Percentiles rank a stretch among this genome's conserved stretches.
These are phyloP conservation scores for Amanita muscaria DNA, from an alignment of 768 basidiomycete species.

Conservation along the genomic window DNA sequence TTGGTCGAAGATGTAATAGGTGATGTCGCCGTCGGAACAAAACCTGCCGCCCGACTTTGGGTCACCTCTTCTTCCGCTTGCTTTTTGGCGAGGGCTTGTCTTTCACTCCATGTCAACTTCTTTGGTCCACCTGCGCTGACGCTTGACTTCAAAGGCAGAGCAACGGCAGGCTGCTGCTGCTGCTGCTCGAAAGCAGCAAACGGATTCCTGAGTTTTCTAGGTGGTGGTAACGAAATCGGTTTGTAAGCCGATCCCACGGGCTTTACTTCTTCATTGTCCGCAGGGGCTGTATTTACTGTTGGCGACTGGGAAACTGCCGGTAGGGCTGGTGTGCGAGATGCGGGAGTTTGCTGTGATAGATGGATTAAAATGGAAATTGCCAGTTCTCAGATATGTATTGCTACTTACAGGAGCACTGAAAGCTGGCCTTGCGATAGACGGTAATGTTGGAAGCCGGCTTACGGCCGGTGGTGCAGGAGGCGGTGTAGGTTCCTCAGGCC, in stretches of 20 bases:
- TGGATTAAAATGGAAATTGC: not conserved
- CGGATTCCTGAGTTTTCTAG: slow-evolving; percentile 83
- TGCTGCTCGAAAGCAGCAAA: slow-evolving; percentile 52
- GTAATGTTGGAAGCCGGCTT: slow-evolving; percentile 39
- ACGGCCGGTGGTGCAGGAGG: slow-evolving; percentile 36
- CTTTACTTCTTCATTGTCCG: slow-evolving; percentile 70
- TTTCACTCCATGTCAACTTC: slow-evolving; percentile 90
- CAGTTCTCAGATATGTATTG: not conserved
- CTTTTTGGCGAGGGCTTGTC: slow-evolving; percentile 87
- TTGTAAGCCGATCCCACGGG: slow-evolving; percentile 88
- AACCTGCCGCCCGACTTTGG: slow-evolving; percentile 49
- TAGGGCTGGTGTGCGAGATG: not conserved
- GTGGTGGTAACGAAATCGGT: slow-evolving; percentile 76
- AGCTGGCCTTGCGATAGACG: slow-evolving; percentile 33
- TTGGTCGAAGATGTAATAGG: slow-evolving; percentile 25
- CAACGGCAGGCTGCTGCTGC: slow-evolving; percentile 31
- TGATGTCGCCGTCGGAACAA: slow-evolving; percentile 28
- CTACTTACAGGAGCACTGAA: slow-evolving; percentile 22
- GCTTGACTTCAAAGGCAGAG: slow-evolving; percentile 16
- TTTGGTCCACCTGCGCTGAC: slow-evolving; percentile 36
- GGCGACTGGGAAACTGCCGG: not conserved
- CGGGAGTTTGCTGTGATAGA: too few relatives aligned
- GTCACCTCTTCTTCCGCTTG: slow-evolving; percentile 73
- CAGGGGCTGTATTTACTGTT: slow-evolving; percentile 29
- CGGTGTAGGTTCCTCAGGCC: slow-evolving; percentile 43